Evolutionary conservation across 1,284 basidiomycete species (phyloP), one percentile per base, ranked within the genome.

Genomic region (Amylostereum areolatum): DNA sequence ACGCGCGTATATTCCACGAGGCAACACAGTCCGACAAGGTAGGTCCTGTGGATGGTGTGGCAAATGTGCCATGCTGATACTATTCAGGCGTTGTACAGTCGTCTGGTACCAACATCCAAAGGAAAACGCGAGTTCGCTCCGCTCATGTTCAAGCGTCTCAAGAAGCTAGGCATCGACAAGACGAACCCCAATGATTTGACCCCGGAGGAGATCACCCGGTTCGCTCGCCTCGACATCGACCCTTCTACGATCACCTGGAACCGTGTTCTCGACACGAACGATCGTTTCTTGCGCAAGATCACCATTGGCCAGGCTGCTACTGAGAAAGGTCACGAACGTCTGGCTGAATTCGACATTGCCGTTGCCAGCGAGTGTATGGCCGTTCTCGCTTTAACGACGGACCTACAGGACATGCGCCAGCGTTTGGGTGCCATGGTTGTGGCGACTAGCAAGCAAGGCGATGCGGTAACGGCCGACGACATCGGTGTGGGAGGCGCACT

Each of bases 311-410:
- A 92, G 59, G 89, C 88, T 47, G 64, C 87, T 10, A 96, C 95
- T 3, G 96, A 99, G 69, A 80, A 93, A 68, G 96, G 95, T 28
- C 83, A 89, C 61, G 85, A 88, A 53, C 85, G 96, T 51, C 83
- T 88, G 56, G 88, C 95, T 37, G 93, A 92, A 30, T 99, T 96
- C 65, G 97, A 99, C 68, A 99, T 99, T 59, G 82, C 95, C 45
- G 96, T 99, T 43, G 96, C 95, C 11, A 95, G 92, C 63, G 96
- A 99, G 72, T 92, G 89, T 63, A 99, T 99, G 96, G 96, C 96
- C 30, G 97, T 99, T 30, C 78, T 99, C 42, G 97, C 96, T 3
- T 77, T 99, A 56, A 86, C 88, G 32, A 97, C 89, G 30, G 81
- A 89, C 59, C 72, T 98, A 25, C 77, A 81, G 57, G 97, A 99